Conservation (phyloP, 1,284 basidiomycete genomes). For the Ceratobasidium sp. region DNA sequence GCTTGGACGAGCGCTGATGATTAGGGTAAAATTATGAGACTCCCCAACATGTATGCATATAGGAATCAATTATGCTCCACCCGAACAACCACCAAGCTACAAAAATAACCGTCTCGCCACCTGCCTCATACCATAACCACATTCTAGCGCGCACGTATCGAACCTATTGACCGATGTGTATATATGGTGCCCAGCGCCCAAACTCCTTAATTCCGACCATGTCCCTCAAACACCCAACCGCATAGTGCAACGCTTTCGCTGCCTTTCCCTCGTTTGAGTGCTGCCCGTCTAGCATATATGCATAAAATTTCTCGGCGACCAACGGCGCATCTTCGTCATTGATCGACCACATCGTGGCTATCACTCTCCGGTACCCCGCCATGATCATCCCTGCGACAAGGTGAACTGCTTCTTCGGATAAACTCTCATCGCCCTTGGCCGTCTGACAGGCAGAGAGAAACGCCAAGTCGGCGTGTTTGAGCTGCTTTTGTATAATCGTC, state of each 20-base stretch:
- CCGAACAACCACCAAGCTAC: no score
- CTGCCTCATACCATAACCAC: no score
- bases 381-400: slow-evolving; percentile 21
- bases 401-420: slow-evolving; percentile 29
- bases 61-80: no score
- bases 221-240: no score
- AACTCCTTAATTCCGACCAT: no score
- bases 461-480: slow-evolving; percentile 1
- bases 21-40: no score
- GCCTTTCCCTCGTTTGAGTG: not conserved
- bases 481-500: not conserved
- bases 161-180: no score
- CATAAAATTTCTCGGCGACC: not conserved
- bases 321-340: slow-evolving; percentile 1
- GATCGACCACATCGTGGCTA: slow-evolving; percentile 22
- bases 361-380: slow-evolving; percentile 1
- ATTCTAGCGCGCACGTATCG: no score
- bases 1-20: slow-evolving; percentile 3
- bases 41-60: no score
- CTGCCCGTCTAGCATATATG: not conserved
- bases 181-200: no score
- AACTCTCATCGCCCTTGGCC: not conserved
- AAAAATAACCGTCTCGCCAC: no score
- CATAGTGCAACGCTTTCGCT: not conserved
- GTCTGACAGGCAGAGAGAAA: slow-evolving; percentile 37